Percentiles rank a stretch among this genome's conserved stretches.
phyloP scores from a whole-genome alignment of 2,329 filamentous ascomycete species.

The Colletotrichum zoysiae region DNA sequence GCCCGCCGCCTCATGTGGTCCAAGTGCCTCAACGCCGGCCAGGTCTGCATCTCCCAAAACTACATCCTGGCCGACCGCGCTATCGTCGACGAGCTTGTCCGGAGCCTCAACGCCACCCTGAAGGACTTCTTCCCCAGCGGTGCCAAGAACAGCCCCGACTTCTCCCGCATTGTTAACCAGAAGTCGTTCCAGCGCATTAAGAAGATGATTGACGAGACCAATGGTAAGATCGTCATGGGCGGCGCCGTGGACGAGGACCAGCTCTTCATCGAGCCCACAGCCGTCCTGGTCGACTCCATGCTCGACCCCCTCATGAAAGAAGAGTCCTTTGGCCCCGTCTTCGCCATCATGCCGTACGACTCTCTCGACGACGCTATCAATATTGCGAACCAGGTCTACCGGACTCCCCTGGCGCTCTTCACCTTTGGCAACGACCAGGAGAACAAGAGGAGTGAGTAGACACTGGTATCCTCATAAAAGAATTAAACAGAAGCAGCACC shows the following conservation, averaged over 20 bases:
- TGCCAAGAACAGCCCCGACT: slow-evolving; percentile 81
- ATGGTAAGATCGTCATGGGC: slow-evolving; percentile 88
- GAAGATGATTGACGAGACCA: slow-evolving; percentile 87
- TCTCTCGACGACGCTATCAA: slow-evolving; percentile 87
- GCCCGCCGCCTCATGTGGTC: slow-evolving; percentile 90
- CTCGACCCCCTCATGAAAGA: slow-evolving; percentile 83
- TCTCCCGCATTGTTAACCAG: slow-evolving; percentile 83
- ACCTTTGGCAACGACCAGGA: slow-evolving; percentile 87
- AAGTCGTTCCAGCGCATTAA: slow-evolving; percentile 86
- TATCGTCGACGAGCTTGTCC: slow-evolving; percentile 78
- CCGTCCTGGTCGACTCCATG: slow-evolving; percentile 82
- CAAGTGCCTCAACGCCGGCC: slow-evolving; percentile 87
- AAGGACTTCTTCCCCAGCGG: slow-evolving; percentile 88
- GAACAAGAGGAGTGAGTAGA: slow-evolving; percentile 75
- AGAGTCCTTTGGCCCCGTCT: slow-evolving; percentile 94
- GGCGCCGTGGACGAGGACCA: slow-evolving; percentile 84
- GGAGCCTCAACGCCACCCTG: slow-evolving; percentile 77
- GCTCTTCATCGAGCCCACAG: slow-evolving; percentile 90
- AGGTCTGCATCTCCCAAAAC: slow-evolving; percentile 94
- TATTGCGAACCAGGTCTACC: slow-evolving; percentile 83
- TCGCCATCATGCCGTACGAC: slow-evolving; percentile 83
- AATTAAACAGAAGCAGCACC: background rate
- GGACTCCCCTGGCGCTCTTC: slow-evolving; percentile 86
- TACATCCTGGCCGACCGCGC: slow-evolving; percentile 87
- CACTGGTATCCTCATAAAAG: background rate